phyloP scores from a whole-genome alignment of 1,139 yeast genomes.

The Yamadazyma trypodendri region DNA sequence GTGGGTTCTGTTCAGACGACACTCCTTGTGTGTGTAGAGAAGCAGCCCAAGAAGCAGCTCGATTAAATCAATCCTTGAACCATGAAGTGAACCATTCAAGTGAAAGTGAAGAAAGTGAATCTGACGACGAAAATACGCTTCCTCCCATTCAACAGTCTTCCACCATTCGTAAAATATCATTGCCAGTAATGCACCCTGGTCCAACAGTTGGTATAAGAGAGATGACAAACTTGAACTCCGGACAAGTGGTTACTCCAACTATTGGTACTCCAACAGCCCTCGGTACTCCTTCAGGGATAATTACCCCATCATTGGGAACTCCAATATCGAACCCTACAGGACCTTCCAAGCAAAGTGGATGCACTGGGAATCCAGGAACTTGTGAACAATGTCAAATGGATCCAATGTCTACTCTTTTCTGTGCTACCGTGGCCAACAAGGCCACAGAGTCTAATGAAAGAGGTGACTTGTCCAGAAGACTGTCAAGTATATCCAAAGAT shows the following conservation, averaged over 20 bases:
- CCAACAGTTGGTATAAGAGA: conserved; percentile 56
- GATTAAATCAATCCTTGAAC: conserved; percentile 29
- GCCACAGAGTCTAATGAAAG: conserved; percentile 23
- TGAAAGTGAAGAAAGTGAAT: conserved; percentile 14
- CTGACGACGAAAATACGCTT: conserved; percentile 26
- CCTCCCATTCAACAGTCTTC: conserved; percentile 37
- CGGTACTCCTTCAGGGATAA: conserved; percentile 12
- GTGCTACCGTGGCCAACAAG: conserved; percentile 76
- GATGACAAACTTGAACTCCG: conserved; percentile 43
- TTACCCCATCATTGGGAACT: conserved; percentile 18
- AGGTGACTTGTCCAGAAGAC: conserved; percentile 12
- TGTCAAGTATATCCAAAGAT: conserved; percentile 10
- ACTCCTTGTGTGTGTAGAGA: conserved; percentile 92
- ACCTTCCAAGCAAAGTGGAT: conserved; percentile 38
- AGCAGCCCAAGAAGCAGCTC: conserved; percentile 62
- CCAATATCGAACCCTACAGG: conserved; percentile 17
- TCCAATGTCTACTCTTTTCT: conserved; percentile 86
- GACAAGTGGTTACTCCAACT: conserved; percentile 31
- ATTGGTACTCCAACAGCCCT: conserved; percentile 9
- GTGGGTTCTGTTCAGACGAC: conserved; percentile 92
- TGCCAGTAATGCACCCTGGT: conserved; percentile 68
- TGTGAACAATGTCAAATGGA: conserved; percentile 82
- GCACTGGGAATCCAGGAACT: conserved; percentile 87
- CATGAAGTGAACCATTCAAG: conserved; percentile 15
- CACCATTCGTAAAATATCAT: conserved; percentile 30